Evolutionary conservation across 2,329 filamentous ascomycete species (phyloP).

Genomic region (Xenoacremonium recifei): DNA sequence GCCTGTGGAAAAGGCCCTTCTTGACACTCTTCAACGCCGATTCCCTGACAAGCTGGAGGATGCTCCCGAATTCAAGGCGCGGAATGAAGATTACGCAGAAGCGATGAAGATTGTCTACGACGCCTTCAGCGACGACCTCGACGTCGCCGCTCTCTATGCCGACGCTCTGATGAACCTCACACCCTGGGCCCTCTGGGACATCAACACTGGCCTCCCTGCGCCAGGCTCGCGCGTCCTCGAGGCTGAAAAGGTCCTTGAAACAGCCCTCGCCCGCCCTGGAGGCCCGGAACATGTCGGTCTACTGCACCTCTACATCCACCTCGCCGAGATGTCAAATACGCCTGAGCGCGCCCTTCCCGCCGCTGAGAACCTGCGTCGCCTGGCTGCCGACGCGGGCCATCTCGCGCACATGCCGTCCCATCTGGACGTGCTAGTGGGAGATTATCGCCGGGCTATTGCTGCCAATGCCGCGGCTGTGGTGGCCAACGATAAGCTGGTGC

Average conservation of each 20-base stretch:
- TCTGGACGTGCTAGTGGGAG: conserved; percentile 68
- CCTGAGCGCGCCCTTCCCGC: conserved; percentile 60
- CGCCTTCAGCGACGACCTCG: conserved; percentile 34
- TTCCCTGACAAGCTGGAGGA: conserved; percentile 53
- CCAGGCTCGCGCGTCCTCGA: conserved; percentile 32
- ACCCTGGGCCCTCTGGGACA: conserved; percentile 41
- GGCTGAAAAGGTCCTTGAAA: conserved; percentile 34
- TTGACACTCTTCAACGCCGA: conserved; percentile 59
- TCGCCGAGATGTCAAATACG: conserved; percentile 69
- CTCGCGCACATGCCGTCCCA: conserved; percentile 73
- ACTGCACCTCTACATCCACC: conserved; percentile 73
- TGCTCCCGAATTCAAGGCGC: conserved; percentile 35
- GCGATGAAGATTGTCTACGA: conserved; percentile 34
- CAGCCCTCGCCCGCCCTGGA: conserved; percentile 45
- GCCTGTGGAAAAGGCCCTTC: conserved; percentile 57
- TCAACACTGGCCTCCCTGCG: conserved; percentile 30
- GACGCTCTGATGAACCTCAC: conserved; percentile 44
- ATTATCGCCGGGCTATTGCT: conserved; percentile 62
- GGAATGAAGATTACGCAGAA: conserved; percentile 27
- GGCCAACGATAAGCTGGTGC: conserved; percentile 65
- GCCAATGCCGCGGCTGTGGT: conserved; percentile 60
- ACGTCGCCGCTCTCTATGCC: conserved; percentile 28
- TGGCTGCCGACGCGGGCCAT: conserved; percentile 67
- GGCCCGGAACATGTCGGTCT: conserved; percentile 63
- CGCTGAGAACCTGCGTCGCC: conserved; percentile 60